Conservation (phyloP, 306 rosid genomes). For the Lathyrus tuberosus region DNA sequence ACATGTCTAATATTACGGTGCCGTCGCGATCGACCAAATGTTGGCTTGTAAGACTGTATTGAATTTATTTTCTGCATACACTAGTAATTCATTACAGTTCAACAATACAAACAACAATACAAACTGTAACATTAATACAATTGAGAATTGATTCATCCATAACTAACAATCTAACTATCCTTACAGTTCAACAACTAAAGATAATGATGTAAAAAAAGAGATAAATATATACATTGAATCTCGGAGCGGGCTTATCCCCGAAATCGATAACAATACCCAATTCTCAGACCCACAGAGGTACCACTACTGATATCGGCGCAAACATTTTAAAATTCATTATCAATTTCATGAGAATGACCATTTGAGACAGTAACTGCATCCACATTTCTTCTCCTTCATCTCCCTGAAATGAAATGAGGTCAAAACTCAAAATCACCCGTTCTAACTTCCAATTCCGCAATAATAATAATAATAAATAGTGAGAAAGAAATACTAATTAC, state of each 20-base stretch:
- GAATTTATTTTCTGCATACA: too few species aligned
- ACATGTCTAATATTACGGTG: too few species aligned
- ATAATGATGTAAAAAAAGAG: neutral
- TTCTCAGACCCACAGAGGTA: slow-evolving; percentile 62
- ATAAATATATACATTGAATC: slow-evolving; percentile 44
- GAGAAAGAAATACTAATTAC: too few species aligned
- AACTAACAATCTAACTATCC: neutral
- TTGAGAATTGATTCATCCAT: neutral
- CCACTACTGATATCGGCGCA: slow-evolving; percentile 56
- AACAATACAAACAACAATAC: too few species aligned
- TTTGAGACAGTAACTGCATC: slow-evolving; percentile 53
- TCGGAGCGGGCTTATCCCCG: slow-evolving; percentile 53
- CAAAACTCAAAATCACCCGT: neutral
- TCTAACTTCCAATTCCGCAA: neutral
- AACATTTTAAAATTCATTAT: slow-evolving; percentile 55
- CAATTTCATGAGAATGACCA: slow-evolving; percentile 55
- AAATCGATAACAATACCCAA: slow-evolving; percentile 62
- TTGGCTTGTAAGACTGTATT: too few species aligned
- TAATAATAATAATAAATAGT: neutral
- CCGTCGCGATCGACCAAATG: too few species aligned
- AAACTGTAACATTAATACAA: neutral
- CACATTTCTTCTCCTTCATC: slow-evolving; percentile 54
- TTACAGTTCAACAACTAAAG: neutral
- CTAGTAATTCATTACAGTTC: too few species aligned
- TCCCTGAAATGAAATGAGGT: slow-evolving; percentile 34